Percentiles rank a stretch among this genome's conserved stretches.
phyloP scores from a whole-genome alignment of 202 grass and related monocot species.

The Miscanthus sacchariflorus region DNA sequence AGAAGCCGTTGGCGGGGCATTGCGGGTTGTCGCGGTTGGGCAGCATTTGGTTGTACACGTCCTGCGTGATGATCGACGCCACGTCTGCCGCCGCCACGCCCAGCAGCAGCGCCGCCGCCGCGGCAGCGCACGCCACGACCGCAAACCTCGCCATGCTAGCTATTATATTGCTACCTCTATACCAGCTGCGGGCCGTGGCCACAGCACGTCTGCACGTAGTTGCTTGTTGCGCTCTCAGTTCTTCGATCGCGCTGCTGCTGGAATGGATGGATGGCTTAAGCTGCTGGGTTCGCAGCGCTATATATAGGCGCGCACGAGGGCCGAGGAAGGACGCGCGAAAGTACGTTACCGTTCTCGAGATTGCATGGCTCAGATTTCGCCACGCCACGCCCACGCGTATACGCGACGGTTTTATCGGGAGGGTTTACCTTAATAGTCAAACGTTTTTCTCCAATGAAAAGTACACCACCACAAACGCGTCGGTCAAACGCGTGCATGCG shows the following conservation, averaged over 20 bases:
- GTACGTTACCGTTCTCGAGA: background rate
- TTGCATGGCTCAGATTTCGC: too few species aligned
- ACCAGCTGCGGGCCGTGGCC: too few species aligned
- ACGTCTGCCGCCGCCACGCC: slow-evolving; percentile 36
- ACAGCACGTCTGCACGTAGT: too few species aligned
- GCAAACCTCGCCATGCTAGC: background rate
- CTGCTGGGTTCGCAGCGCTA: background rate
- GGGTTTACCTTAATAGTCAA: too few species aligned
- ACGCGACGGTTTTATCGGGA: too few species aligned
- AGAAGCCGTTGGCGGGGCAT: slow-evolving; percentile 59
- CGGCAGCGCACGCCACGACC: background rate
- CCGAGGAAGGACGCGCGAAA: background rate
- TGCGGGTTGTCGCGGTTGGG: slow-evolving; percentile 41
- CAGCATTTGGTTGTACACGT: slow-evolving; percentile 56
- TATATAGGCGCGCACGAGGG: background rate
- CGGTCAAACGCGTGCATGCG: too few species aligned
- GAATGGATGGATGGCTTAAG: too few species aligned
- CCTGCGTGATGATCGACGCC: slow-evolving; percentile 46
- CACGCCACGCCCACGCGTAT: too few species aligned
- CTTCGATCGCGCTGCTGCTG: background rate
- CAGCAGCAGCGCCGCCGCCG: background rate
- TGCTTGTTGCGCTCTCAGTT: background rate
- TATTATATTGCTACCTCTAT: too few species aligned
- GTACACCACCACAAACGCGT: too few species aligned
- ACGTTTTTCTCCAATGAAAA: too few species aligned